Percentiles rank a stretch among this genome's conserved stretches.
phyloP scores from a whole-genome alignment of 805 yeast genomes.

The Starmerella floricola region DNA sequence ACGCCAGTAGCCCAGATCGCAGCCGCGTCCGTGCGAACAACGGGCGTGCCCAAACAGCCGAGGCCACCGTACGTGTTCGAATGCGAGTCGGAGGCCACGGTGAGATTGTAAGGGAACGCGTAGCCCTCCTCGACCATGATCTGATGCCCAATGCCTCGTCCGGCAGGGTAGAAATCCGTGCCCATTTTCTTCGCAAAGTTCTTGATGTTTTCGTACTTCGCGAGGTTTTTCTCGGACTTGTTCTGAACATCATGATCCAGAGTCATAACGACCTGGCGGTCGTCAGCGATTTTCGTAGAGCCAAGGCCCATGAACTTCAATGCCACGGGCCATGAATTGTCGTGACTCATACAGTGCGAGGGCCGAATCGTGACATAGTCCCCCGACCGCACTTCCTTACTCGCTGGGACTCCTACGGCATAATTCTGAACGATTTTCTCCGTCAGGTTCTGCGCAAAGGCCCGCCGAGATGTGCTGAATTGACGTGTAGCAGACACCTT shows the following conservation, averaged over 20 bases:
- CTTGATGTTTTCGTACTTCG: conserved; percentile 80
- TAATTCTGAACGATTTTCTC: conserved; percentile 92
- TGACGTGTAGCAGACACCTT: neutral
- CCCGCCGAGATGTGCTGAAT: conserved; percentile 11
- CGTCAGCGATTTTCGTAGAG: conserved; percentile 68
- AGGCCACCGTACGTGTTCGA: conserved; percentile 97
- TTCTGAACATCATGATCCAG: conserved; percentile 97
- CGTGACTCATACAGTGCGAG: conserved; percentile 98
- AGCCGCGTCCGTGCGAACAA: conserved; percentile 97
- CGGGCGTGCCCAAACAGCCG: conserved; percentile 92
- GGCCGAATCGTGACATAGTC: conserved; percentile 93
- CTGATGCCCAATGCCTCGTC: conserved; percentile 98
- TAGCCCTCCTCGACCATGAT: conserved; percentile 98
- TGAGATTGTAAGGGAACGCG: conserved; percentile 83
- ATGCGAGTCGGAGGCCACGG: conserved; percentile 97
- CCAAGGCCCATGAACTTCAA: conserved; percentile 91
- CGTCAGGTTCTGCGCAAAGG: conserved; percentile 59
- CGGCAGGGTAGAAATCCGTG: conserved; percentile 95
- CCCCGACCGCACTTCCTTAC: conserved; percentile 69
- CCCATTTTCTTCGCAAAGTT: conserved; percentile 82
- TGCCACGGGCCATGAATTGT: conserved; percentile 99
- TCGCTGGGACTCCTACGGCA: conserved; percentile 72
- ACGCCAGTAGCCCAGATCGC: conserved; percentile 99
- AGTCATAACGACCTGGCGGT: conserved; percentile 88
- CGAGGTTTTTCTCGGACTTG: conserved; percentile 73